Evolutionary conservation across 805 yeast species (phyloP), one percentile per base, ranked within the genome.

Genomic region (Wickerhamiella spandovensis): DNA sequence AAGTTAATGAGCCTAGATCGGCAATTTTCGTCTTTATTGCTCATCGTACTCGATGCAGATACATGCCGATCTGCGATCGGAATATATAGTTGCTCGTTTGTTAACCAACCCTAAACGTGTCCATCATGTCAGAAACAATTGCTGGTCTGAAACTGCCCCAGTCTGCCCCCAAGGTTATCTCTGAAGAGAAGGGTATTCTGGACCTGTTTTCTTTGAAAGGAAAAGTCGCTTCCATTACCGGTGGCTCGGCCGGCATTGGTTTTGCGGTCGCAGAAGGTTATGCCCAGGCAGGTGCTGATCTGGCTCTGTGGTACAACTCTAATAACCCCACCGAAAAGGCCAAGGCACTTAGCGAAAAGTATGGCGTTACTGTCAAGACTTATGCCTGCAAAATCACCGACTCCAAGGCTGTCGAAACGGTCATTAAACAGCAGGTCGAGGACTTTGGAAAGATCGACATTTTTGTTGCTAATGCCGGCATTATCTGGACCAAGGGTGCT

Each of bases 401-500:
- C 55, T 55, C 69, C 48, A 73, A 69, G 13, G 71, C 64, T 8
- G 85, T 82, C 44, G 75, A 75, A 55, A 56, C 54, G 18, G 72
- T 77, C 3, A 69, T 82, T 46, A 61, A 61, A 32, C 72, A 72
- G 64, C 78, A 80, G 53, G 76, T 71, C 54, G 54, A 65, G 49
- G 94, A 85, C 60, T 86, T 87, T 64, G 92, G 92, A 51, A 78
- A 78, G 54, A 79, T 87, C 57, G 95, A 87, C 65, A 70, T 85
- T 32, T 82, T 84, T 61, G 92, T 87, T 42, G 95, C 95, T 58
- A 87, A 87, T 64, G 95, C 95, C 15, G 96, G 96, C 44, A 79
- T 84, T 44, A 80, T 87, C n/a, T 86, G 94, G 94, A 73, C 77
- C 20, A 72, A 76, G 20, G 88, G 87, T 20, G 74, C 75, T 21